Evolutionary conservation across 345 rosid species (phyloP), one percentile per base, ranked within the genome.

Genomic region (Heritiera littoralis): DNA sequence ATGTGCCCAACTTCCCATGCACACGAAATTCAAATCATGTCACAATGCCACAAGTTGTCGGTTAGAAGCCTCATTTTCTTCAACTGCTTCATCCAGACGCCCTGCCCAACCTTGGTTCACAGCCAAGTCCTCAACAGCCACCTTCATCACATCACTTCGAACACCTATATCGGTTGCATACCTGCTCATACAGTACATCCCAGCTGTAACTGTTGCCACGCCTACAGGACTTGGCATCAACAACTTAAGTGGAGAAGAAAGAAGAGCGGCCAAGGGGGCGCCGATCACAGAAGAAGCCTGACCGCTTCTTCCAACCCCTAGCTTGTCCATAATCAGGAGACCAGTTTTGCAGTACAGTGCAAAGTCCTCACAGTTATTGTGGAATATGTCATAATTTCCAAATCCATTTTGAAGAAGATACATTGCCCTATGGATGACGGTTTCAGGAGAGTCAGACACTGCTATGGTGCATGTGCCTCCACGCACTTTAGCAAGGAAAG

Each of bases 381-480:
- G 89, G 78, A 96, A 90, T 71, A 94, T 60, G 55, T 96, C 88
- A 64, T 96, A 96, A 81, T 90, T 91, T 32, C 99, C 99, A 70
- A 96, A 96, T n/a, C 98, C 98, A 79, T 92, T 92, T 74, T 96
- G 98, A 73, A 96, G 96, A 77, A 96, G 99, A 85, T 94, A 84
- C 97, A 96, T 94, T 78, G 99, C 95, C 69, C 98, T 82, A 69
- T 92, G 94, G 80, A 94, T 76, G 18, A 91, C 97, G 10, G 82
- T 69, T 77, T 86, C 89, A 23, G 89, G 68, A 8, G 83, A 85
- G 76, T 96, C 99, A 61, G 93, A 87, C 63, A 83, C 9, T 43
- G 98, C 97, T 0, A 93, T 96, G 17, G 98, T 89, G 90, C 99
- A 96, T 0, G 98, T 96, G 68, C 99, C 99, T 17, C 98, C 93